Conservation (phyloP, 2,329 filamentous ascomycete species). For the Huntiella savannae region DNA sequence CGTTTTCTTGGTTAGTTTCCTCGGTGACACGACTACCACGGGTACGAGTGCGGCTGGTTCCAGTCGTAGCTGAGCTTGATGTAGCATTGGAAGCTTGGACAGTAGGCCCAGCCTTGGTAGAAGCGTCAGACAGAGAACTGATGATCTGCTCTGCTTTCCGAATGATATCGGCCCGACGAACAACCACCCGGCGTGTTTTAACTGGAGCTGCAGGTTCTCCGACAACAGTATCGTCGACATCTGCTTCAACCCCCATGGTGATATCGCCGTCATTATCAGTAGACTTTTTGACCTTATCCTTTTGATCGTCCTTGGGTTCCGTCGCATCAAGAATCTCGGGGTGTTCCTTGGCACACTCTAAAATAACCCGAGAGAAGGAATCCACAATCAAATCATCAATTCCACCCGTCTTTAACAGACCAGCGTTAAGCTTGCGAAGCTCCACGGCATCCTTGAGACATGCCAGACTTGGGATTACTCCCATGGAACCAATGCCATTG, state of each 20-base stretch:
- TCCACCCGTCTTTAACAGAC: conserved; percentile 63
- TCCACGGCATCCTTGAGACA: conserved; percentile 41
- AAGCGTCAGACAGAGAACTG: conserved; percentile 1
- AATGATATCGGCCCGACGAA: conserved; percentile 37
- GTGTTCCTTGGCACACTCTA: conserved; percentile 5
- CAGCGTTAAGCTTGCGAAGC: conserved; percentile 57
- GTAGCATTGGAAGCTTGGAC: neutral
- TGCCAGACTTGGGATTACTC: conserved; percentile 22
- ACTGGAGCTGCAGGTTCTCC: neutral
- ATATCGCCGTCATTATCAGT: conserved; percentile 3
- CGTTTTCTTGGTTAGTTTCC: conserved; percentile 20
- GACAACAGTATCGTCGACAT: conserved; percentile 11
- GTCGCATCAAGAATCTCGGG: conserved; percentile 2
- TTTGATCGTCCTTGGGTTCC: conserved; percentile 11
- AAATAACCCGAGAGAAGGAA: conserved; percentile 41
- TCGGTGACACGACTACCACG: neutral
- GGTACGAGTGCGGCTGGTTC: neutral
- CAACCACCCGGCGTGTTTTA: conserved; percentile 24
- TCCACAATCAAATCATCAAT: conserved; percentile 93
- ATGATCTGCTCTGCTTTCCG: conserved; percentile 43
- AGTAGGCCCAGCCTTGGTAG: neutral
- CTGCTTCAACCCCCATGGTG: conserved; percentile 15
- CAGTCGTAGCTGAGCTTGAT: neutral
- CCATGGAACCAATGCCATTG: neutral
- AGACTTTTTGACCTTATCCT: conserved; percentile 11